Evolutionary conservation across 1,139 yeast species (phyloP), one percentile per base, ranked within the genome.

Genomic region (Kluyveromyces marxianus): DNA sequence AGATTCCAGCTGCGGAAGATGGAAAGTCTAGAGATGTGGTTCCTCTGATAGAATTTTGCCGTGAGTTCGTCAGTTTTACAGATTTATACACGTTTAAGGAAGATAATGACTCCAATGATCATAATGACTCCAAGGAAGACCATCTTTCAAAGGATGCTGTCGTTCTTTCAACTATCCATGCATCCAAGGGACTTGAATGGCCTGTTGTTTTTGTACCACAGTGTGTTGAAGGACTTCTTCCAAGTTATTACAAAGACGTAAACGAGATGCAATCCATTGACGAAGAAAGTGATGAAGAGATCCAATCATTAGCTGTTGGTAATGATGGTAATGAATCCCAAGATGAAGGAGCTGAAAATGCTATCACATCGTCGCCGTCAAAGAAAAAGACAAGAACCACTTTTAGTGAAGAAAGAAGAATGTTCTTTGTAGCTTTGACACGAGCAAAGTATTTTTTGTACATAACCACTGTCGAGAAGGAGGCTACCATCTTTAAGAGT

Each of bases 171-270:
- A 92, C 97, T 0, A 83, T 92, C 10, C 98, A 92, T 63, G 88
- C 90, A 0, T 80, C 97, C 2, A 92, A 92, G 60, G 97, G 97
- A 1, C 69, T 89, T 4, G 97, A 92, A 63, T 92, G 97, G 97
- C 92, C 95, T 0, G 77, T 85, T 4, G 97, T 92, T 0, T 86
- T 88, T 59, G 75, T 88, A 8, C 90, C 95, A 0, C 82, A 84
- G 0, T 66, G 84, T 28, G 70, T 77, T 14, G 86, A 83, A 42
- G 79, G 80, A 1, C 59, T 72, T 5, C 65, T 81, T n/a, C 89
- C 88, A 27, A 76, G 72, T 38, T 60, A 62, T 32, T 70, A 69
- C 60, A 74, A 72, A 27, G 65, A 66, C 2, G 68, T 66, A 1
- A 62, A 60, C 2, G 65, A 58, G 3, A n/a, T 40, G 30, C 43